A percentile compares a stretch with the other conserved stretches of the same genome.
phyloP scores from a whole-genome alignment of 352 stramenopile genomes.

The Pythium oligandrum region DNA sequence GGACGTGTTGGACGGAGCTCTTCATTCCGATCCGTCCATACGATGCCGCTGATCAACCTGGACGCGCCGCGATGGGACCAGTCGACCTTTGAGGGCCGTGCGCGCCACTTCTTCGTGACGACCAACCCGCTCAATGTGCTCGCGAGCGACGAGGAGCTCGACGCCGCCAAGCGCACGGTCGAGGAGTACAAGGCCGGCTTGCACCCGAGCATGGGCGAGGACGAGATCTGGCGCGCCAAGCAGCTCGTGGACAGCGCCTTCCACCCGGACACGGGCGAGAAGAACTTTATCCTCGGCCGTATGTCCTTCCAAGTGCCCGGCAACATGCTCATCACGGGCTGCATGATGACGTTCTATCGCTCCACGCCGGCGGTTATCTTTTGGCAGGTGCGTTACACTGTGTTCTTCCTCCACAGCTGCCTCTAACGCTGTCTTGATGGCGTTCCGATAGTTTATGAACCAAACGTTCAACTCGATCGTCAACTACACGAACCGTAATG shows the following conservation, averaged over 20 bases:
- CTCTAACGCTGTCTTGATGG: not conserved
- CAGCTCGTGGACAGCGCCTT: slow-evolving; percentile 85
- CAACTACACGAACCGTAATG: slow-evolving; percentile 92
- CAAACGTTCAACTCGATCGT: slow-evolving; percentile 91
- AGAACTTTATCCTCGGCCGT: slow-evolving; percentile 81
- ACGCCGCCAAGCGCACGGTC: slow-evolving; percentile 64
- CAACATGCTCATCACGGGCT: slow-evolving; percentile 88
- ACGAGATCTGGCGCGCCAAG: slow-evolving; percentile 82
- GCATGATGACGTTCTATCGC: slow-evolving; percentile 86
- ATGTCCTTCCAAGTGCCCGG: slow-evolving; percentile 86
- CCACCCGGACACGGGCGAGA: slow-evolving; percentile 87
- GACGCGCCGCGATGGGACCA: slow-evolving; percentile 83
- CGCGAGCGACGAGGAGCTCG: slow-evolving; percentile 65
- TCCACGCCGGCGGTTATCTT: slow-evolving; percentile 79
- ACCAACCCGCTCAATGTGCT: slow-evolving; percentile 85
- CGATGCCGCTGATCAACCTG: slow-evolving; percentile 27
- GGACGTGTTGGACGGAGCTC: too few relatives aligned
- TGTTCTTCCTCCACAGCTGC: not conserved
- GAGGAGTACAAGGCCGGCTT: slow-evolving; percentile 54
- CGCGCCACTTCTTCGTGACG: slow-evolving; percentile 84
- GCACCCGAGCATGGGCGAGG: slow-evolving; percentile 36
- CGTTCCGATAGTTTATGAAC: slow-evolving; percentile 71
- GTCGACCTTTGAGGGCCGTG: slow-evolving; percentile 69
- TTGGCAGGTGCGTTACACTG: slow-evolving; percentile 45
- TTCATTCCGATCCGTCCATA: too few relatives aligned